phyloP scores from a whole-genome alignment of 2,329 filamentous ascomycete species.

The Ascochyta viciae-villosae region DNA sequence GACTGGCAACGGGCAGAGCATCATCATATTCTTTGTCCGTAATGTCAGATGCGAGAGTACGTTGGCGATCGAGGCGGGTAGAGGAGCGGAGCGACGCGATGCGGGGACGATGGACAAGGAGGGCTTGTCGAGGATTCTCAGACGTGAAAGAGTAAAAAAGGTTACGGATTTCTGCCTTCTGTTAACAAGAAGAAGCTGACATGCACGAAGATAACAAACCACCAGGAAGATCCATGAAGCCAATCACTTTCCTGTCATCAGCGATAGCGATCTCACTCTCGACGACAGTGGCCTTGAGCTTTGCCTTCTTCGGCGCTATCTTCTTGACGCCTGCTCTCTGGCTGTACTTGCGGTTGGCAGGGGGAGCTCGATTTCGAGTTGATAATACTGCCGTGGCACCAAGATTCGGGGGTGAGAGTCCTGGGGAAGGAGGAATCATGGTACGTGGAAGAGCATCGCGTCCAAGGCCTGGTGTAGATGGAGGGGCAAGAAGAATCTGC shows the following conservation, averaged over 20 bases:
- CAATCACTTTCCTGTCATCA: slow-evolving; percentile 8
- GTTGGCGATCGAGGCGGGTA: slow-evolving; percentile 28
- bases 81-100: slow-evolving; percentile 32
- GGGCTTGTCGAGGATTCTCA: slow-evolving; percentile 24
- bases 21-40: slow-evolving; percentile 17
- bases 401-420: neutral
- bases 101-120: slow-evolving; percentile 36
- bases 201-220: slow-evolving; percentile 11
- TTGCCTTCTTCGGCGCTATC: neutral
- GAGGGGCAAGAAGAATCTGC: neutral
- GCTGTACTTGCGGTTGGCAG: neutral
- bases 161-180: slow-evolving; percentile 36
- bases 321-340: neutral
- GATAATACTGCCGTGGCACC: neutral
- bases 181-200: neutral
- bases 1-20: slow-evolving; percentile 6
- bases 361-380: neutral
- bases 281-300: neutral
- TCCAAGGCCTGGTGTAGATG: neutral
- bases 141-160: slow-evolving; percentile 29
- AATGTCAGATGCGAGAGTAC: slow-evolving; percentile 26
- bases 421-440: neutral
- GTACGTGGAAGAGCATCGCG: neutral
- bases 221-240: slow-evolving; percentile 32
- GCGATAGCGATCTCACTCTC: too few species aligned